phyloP scores from a whole-genome alignment of 164 flowering plant species.

The Taxillus chinensis region DNA sequence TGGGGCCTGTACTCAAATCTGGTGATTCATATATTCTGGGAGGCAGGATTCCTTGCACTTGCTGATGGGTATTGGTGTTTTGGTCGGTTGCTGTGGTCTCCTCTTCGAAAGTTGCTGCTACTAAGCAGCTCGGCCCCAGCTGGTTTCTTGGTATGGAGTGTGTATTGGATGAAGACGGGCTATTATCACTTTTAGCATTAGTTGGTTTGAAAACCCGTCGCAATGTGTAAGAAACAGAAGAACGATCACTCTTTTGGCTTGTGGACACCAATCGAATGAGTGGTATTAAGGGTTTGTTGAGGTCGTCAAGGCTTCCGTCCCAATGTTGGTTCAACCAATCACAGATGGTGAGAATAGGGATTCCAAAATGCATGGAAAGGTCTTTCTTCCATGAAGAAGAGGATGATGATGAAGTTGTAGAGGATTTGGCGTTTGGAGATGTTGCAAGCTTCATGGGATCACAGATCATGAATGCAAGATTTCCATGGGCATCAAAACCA shows the following conservation, averaged over 20 bases:
- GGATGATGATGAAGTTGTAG: slow-evolving; percentile 72
- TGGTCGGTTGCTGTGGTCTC: slow-evolving; percentile 18
- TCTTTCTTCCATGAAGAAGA: slow-evolving; percentile 83
- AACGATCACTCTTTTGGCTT: slow-evolving; percentile 81
- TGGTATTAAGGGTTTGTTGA: slow-evolving; percentile 78
- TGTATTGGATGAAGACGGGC: slow-evolving; percentile 45
- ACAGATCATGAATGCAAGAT: slow-evolving; percentile 95
- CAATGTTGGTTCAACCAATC: slow-evolving; percentile 97
- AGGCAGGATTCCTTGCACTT: slow-evolving; percentile 72
- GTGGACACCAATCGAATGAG: slow-evolving; percentile 76
- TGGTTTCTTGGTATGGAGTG: slow-evolving; percentile 32
- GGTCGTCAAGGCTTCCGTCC: slow-evolving; percentile 94
- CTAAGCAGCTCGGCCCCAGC: slow-evolving; percentile 34
- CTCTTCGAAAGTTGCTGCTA: slow-evolving; percentile 24
- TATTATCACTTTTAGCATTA: slow-evolving; percentile 42
- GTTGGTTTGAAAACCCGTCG: slow-evolving; percentile 68
- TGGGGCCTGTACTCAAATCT: slow-evolving; percentile 46
- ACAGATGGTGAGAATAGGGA: slow-evolving; percentile 81
- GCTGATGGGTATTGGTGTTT: slow-evolving; percentile 31
- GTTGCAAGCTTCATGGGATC: slow-evolving; percentile 99
- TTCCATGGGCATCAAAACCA: slow-evolving; percentile 88
- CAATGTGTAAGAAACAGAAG: slow-evolving; percentile 76
- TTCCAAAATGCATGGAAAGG: slow-evolving; percentile 75
- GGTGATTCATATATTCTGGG: slow-evolving; percentile 88
- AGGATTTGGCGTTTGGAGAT: slow-evolving; percentile 69